Evolutionary conservation across 345 rosid genomes (phyloP).

Genomic region (Aquilaria sinensis): DNA sequence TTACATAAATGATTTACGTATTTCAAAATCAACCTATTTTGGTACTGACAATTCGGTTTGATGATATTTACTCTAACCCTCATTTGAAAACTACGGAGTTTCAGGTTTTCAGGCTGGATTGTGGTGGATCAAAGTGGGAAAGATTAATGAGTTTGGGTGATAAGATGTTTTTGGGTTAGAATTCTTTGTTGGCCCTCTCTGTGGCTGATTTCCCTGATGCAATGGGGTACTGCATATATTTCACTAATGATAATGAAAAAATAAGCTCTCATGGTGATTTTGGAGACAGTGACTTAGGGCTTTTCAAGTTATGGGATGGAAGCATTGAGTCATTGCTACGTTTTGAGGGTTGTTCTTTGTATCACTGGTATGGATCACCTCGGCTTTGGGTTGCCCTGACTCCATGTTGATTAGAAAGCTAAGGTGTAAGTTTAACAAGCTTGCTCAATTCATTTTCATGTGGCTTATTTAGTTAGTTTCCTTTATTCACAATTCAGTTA

Average conservation of each 20-base stretch:
- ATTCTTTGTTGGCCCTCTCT: constrained; percentile 35
- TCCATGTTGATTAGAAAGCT: constrained; percentile 29
- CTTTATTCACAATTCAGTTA: too few species aligned
- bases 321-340: constrained; percentile 41
- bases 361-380: constrained; percentile 25
- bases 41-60: not conserved
- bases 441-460: too few species aligned
- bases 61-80: constrained; percentile 13
- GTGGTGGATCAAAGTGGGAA: constrained; percentile 28
- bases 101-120: constrained; percentile 37
- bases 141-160: constrained; percentile 33
- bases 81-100: constrained; percentile 29
- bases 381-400: constrained; percentile 52
- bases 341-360: constrained; percentile 13
- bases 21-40: too few species aligned
- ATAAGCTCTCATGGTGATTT: constrained; percentile 26
- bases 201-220: constrained; percentile 44
- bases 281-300: constrained; percentile 44
- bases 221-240: constrained; percentile 39
- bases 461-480: too few species aligned
- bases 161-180: constrained; percentile 34
- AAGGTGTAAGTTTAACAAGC: constrained; percentile 1
- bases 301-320: constrained; percentile 34
- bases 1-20: too few species aligned
- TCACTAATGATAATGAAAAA: constrained; percentile 45